Evolutionary conservation across 257 asterid species (phyloP), one percentile per base, ranked within the genome.

Genomic region (Lantana camara): DNA sequence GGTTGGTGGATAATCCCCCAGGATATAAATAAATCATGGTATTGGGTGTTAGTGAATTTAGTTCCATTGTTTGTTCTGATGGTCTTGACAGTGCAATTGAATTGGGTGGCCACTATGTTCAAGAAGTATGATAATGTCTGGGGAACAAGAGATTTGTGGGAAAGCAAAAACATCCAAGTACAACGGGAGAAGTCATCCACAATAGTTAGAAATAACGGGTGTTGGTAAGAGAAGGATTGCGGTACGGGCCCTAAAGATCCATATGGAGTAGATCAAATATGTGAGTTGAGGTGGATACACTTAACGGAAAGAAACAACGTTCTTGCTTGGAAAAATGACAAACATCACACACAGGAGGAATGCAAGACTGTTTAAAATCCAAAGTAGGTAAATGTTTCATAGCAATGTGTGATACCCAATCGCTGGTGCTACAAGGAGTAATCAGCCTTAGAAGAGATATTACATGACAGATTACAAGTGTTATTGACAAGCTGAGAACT

Each of bases 181-280:
- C 3, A 44, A 1, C 71, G 23, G 21, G 32, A 2, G 46, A n/a
- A 71, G 46, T 63, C 71, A 48, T 63, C 68, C 6, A 72, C 35
- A 0, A 72, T 16, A 1, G 72, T 57, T 0, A 9, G 6, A 45
- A 44, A 35, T 53, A 54, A 5, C 17, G 20, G 0, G 54, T n/a
- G 0, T 41, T 22, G 10, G n/a, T 1, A 3, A 14, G 9, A 1
- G 22, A 10, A 0, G 9, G 24, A 0, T 14, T 3, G 4, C 7
- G 0, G 5, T 54, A 27, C 0, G 57, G 57, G 4, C 37, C 37
- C 57, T 11, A 51, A 11, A 51, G 3, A 12, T 51, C 57, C 12
- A 29, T 5, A n/a, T n/a, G n/a, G n/a, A n/a, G n/a, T n/a, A n/a
- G n/a, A n/a, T n/a, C n/a, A n/a, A n/a, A n/a, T n/a, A 29, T 67